Evolutionary conservation across 768 basidiomycete genomes (phyloP).

Genomic region (Leccinum truebloodii): DNA sequence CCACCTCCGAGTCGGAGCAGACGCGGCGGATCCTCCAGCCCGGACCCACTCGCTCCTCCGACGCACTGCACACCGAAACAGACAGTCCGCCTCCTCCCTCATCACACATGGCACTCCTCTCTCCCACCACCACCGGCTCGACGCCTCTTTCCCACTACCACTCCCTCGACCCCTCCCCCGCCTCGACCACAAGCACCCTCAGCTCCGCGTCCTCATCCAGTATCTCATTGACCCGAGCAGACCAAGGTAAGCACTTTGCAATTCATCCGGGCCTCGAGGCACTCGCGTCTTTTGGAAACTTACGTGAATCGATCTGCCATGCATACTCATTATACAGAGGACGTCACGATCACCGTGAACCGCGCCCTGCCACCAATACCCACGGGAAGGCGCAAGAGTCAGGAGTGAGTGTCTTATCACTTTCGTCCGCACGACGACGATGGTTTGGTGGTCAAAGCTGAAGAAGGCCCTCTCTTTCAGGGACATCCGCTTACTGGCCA

Average conservation of each 20-base stretch:
- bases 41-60: slow-evolving; percentile 4
- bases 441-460: slow-evolving; percentile 28
- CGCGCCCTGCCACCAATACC: slow-evolving; percentile 43
- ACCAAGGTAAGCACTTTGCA: slow-evolving; percentile 56
- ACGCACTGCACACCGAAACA: slow-evolving; percentile 8
- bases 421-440: slow-evolving; percentile 19
- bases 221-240: slow-evolving; percentile 52
- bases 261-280: slow-evolving; percentile 24
- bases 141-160: slow-evolving; percentile 37
- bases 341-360: slow-evolving; percentile 67
- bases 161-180: slow-evolving; percentile 34
- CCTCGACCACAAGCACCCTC: slow-evolving; percentile 19
- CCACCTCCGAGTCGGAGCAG: slow-evolving; percentile 40
- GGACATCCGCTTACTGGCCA: slow-evolving; percentile 72
- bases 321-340: slow-evolving; percentile 49
- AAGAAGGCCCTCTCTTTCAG: slow-evolving; percentile 42
- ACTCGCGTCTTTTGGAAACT: slow-evolving; percentile 30
- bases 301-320: slow-evolving; percentile 36
- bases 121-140: slow-evolving; percentile 27
- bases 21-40: slow-evolving; percentile 55
- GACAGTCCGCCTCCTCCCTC: neutral
- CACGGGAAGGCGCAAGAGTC: slow-evolving; percentile 56
- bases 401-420: slow-evolving; percentile 58
- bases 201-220: slow-evolving; percentile 46
- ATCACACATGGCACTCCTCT: slow-evolving; percentile 24